phyloP scores from a whole-genome alignment of 2,329 filamentous ascomycete genomes.

The Pyrenochaeta sp. region DNA sequence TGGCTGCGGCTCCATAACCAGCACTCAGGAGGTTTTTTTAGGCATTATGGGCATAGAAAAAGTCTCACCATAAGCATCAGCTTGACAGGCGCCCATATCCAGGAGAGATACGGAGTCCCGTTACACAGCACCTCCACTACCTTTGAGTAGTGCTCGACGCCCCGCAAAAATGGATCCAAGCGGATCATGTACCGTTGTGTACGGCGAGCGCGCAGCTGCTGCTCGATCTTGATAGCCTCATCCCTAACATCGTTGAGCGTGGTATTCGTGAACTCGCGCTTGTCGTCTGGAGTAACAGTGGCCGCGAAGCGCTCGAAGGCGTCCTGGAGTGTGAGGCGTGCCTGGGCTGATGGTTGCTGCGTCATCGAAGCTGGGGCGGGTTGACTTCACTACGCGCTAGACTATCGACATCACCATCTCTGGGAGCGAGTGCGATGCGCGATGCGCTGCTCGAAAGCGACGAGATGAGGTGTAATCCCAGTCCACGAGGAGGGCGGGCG shows the following conservation, averaged over 20 bases:
- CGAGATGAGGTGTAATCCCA: too few relatives aligned
- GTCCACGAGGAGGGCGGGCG: too few relatives aligned
- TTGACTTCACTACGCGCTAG: too few relatives aligned
- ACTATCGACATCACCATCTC: too few relatives aligned
- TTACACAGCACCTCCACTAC: conserved; percentile 56
- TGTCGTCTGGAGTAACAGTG: conserved; percentile 11
- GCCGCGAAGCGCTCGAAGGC: conserved; percentile 20
- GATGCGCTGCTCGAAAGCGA: too few relatives aligned
- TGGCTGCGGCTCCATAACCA: too few relatives aligned
- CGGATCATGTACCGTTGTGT: conserved; percentile 55
- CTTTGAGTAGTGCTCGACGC: conserved; percentile 54
- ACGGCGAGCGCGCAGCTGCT: conserved; percentile 47
- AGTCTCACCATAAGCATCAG: conserved; percentile 19
- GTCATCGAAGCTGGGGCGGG: conserved; percentile 1
- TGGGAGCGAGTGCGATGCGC: too few relatives aligned
- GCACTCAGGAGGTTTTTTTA: too few relatives aligned
- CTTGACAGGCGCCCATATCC: conserved; percentile 51
- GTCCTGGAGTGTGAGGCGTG: conserved; percentile 12
- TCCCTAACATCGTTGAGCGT: conserved; percentile 50
- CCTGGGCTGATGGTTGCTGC: conserved; percentile 3
- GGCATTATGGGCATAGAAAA: too few relatives aligned
- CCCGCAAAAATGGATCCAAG: conserved; percentile 53
- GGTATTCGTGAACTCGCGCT: conserved; percentile 22
- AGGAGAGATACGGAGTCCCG: conserved; percentile 56
- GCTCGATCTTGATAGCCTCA: conserved; percentile 46